phyloP scores from a whole-genome alignment of 2,329 filamentous ascomycete species.

The Xylariaceae sp. region DNA sequence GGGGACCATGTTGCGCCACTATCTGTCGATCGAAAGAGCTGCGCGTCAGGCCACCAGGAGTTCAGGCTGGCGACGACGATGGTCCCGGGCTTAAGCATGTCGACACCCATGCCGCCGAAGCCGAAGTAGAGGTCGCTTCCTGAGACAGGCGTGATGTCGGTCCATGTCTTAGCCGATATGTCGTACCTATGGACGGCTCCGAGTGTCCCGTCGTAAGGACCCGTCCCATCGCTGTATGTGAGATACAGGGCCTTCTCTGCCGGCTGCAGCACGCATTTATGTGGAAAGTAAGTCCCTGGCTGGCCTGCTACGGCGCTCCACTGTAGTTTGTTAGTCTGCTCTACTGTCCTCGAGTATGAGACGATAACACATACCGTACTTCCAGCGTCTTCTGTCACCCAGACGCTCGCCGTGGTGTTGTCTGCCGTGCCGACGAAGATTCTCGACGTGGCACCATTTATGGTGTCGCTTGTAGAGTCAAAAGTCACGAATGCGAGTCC shows the following conservation, averaged over 20 bases:
- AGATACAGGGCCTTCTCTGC: constrained; percentile 52
- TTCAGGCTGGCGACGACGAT: constrained; percentile 55
- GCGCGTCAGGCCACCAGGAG: constrained; percentile 56
- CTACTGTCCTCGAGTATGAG: not conserved
- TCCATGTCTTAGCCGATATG: constrained; percentile 46
- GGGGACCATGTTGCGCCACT: constrained; percentile 51
- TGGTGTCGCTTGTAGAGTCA: constrained; percentile 46
- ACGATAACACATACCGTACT: constrained; percentile 32
- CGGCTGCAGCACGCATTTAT: constrained; percentile 50
- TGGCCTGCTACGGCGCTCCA: constrained; percentile 50
- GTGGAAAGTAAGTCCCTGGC: constrained; percentile 48
- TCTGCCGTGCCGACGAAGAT: constrained; percentile 56
- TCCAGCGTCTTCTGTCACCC: constrained; percentile 51
- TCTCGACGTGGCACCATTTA: constrained; percentile 47
- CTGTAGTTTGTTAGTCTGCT: constrained; percentile 4
- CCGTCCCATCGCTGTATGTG: constrained; percentile 51
- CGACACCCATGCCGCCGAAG: constrained; percentile 53
- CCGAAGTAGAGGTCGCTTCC: constrained; percentile 47
- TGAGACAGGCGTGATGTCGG: constrained; percentile 52
- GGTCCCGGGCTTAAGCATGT: constrained; percentile 51
- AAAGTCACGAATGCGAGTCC: constrained; percentile 53
- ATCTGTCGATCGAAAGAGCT: constrained; percentile 52
- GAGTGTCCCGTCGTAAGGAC: constrained; percentile 53
- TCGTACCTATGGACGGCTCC: constrained; percentile 55
- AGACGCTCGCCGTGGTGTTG: constrained; percentile 49